Conservation (phyloP, 2,329 filamentous ascomycete species). For the Microcyclosporella mali region DNA sequence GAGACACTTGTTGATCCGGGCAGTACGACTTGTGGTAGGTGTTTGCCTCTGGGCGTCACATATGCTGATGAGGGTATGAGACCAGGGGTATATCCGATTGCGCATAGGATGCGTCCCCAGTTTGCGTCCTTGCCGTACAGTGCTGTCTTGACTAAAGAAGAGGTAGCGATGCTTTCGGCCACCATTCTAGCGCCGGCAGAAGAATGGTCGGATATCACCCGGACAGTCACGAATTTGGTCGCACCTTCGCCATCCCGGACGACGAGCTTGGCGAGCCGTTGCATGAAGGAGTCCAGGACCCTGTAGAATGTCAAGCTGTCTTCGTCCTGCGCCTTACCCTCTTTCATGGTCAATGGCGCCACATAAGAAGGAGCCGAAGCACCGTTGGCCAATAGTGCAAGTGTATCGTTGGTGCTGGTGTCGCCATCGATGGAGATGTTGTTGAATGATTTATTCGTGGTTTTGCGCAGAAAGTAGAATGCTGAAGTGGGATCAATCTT, state of each 20-base stretch:
- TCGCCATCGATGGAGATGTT: conserved; percentile 95
- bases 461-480: conserved; percentile 61
- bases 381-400: conserved; percentile 91
- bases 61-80: conserved; percentile 35
- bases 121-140: conserved; percentile 96
- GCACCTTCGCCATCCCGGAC: conserved; percentile 95
- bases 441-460: conserved; percentile 85
- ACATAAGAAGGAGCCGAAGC: conserved; percentile 50
- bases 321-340: not conserved
- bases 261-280: conserved; percentile 82
- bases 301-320: conserved; percentile 1
- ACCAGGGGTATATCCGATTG: conserved; percentile 72
- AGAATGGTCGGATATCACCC: conserved; percentile 46
- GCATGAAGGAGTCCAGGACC: conserved; percentile 66
- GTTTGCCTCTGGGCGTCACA: not conserved
- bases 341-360: conserved; percentile 1
- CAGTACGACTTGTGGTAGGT: conserved; percentile 48
- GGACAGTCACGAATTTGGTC: conserved; percentile 95
- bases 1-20: conserved; percentile 70
- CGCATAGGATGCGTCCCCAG: conserved; percentile 95
- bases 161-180: conserved; percentile 81
- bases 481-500: conserved; percentile 66
- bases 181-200: conserved; percentile 60
- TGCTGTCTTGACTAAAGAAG: conserved; percentile 92
- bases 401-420: conserved; percentile 94